These are phyloP conservation scores for Fusarium chlamydosporum DNA, from an alignment of 2,329 filamentous ascomycete species.

Conservation along the genomic window DNA sequence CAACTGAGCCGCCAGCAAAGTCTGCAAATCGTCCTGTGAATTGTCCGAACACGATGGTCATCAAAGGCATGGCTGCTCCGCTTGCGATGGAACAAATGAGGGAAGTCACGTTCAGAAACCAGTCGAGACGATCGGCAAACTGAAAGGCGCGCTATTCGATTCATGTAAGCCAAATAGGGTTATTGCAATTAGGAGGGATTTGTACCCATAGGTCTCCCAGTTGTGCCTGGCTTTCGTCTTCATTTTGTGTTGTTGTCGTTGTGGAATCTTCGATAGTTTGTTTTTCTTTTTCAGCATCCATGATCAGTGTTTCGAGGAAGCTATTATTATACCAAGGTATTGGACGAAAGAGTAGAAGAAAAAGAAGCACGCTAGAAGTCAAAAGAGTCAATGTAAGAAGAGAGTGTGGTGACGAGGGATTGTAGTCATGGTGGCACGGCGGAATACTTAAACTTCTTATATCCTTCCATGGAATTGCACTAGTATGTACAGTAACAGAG, in stretches of 20 bases:
- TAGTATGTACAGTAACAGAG: neutral
- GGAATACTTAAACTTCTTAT: conserved; percentile 4
- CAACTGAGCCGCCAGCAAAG: conserved; percentile 20
- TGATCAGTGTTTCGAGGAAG: neutral
- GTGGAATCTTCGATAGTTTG: conserved; percentile 14
- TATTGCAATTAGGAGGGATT: too few species aligned
- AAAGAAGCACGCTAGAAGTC: neutral
- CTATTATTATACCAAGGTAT: neutral
- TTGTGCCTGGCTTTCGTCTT: conserved; percentile 11
- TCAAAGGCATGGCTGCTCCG: conserved; percentile 31
- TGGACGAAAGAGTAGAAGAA: neutral
- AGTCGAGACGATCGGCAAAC: conserved; percentile 39
- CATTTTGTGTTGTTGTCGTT: conserved; percentile 14
- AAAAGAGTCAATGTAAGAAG: neutral
- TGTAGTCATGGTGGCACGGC: neutral
- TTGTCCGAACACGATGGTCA: conserved; percentile 38
- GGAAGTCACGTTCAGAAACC: conserved; percentile 26
- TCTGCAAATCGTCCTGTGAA: conserved; percentile 33
- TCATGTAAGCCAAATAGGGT: neutral
- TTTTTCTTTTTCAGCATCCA: conserved; percentile 25
- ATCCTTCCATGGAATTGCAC: neutral
- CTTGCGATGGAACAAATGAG: conserved; percentile 29
- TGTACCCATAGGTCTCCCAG: conserved; percentile 32
- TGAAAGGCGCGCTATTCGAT: conserved; percentile 24
- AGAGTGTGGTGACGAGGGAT: neutral